Base-by-base conservation (phyloP, 768 basidiomycete species). In the Amanita rimosa region DNA sequence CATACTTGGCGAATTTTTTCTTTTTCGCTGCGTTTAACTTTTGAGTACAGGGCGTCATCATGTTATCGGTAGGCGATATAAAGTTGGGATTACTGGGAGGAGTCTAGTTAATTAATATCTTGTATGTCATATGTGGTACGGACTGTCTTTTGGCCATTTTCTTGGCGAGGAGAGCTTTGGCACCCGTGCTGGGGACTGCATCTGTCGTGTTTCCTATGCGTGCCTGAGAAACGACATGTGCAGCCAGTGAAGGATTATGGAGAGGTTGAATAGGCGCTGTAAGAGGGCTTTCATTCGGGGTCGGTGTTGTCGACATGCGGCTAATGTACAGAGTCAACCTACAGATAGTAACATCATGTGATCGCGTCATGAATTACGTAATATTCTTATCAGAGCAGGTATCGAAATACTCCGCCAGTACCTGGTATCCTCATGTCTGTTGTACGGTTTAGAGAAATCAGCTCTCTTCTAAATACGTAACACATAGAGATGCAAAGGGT, bases 21-120 rank as follows among this genome's bases (percentile, higher is more conserved):
- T 95, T 93, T 75, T 81, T 94, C 3, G 85, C 85, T 14, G 86
- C 87, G 44, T 73, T 85, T 46, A 98, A 75, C 65, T 97, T 98
- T 67, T 93, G 85, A 5, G 93, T 88, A 62, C 81, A 81, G 3
- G 95, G 95, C 2, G 92, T 95, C 74, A 97, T 80, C 65, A 98
- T 73, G 61, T 86, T 89, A 64, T 99, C 95, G 7, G 95, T 96
- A 2, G 95, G 95, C 14, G 95, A 97, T 58, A 94, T 72, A 60
- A 79, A 91, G 29, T 79, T 79, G 17, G 89, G 85, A 63, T 96
- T 96, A 63, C 91, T 92, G 61, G 26, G n/a, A 61, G 26, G 13
- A 13, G 51, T 46, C 48, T 41, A 33, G 27, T 22, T 9, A 13
- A 34, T 34, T 22, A 7, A 34, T 4, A 35, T 11, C 21, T 42